Percentiles rank a stretch among this genome's conserved stretches.
Evolutionary conservation across 192 early-diverging fungal species (phyloP).

Genomic region (Coemansia sp.): DNA sequence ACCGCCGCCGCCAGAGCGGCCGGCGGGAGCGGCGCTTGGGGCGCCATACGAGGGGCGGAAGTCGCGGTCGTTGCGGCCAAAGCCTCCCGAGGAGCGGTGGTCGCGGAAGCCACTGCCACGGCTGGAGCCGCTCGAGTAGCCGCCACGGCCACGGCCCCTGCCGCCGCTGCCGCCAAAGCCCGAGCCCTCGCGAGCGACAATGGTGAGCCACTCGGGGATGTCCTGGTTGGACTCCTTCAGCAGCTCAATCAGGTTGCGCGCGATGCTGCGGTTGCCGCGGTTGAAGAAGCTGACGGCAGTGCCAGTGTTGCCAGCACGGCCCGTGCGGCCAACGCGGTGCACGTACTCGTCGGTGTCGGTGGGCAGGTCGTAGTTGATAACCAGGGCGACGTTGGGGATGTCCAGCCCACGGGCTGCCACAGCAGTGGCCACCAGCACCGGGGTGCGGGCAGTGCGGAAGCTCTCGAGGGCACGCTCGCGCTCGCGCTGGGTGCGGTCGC

Average conservation of each 20-base stretch:
- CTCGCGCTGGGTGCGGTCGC: conserved; percentile 92
- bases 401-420: conserved; percentile 95
- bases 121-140: conserved; percentile 39
- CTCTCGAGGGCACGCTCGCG: conserved; percentile 86
- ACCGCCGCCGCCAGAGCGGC: conserved; percentile 5
- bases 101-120: conserved; percentile 40
- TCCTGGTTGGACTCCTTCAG: conserved; percentile 95
- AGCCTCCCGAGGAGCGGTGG: conserved; percentile 20
- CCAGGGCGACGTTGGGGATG: conserved; percentile 80
- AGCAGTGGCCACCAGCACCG: conserved; percentile 94
- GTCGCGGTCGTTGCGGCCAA: conserved; percentile 34
- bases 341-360: conserved; percentile 97
- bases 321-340: conserved; percentile 98
- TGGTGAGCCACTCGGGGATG: conserved; percentile 77
- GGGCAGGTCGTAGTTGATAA: conserved; percentile 95
- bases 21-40: not conserved
- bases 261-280: conserved; percentile 78
- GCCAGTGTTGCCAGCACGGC: conserved; percentile 93
- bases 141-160: conserved; percentile 59
- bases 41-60: conserved; percentile 18
- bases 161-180: conserved; percentile 56
- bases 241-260: conserved; percentile 80
- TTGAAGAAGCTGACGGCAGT: conserved; percentile 94
- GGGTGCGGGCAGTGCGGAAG: conserved; percentile 80
- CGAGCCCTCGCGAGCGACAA: conserved; percentile 62